These are phyloP conservation scores for Sclerotinia sclerotiorum DNA, from an alignment of 2,329 filamentous ascomycete genomes.

Conservation along the genomic window DNA sequence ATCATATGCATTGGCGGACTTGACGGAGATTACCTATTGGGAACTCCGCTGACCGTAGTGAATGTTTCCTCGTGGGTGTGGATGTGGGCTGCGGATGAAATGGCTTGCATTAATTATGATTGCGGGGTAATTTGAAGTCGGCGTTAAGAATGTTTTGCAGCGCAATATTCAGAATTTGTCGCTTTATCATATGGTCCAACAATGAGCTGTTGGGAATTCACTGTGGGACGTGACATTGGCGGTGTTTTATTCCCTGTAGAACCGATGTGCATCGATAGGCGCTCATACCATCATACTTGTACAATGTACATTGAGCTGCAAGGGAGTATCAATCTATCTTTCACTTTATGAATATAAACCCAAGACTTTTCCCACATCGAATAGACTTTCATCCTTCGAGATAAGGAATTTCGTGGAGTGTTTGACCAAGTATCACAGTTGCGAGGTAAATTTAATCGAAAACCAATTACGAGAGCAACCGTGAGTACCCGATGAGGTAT, in stretches of 20 bases:
- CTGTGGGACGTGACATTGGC: not conserved
- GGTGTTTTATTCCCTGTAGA: not conserved
- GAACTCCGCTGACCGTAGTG: not conserved
- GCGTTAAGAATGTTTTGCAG: not conserved
- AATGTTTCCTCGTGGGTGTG: not conserved
- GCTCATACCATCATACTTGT: not conserved
- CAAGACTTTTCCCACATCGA: no score
- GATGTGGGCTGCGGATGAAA: not conserved
- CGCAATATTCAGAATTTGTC: not conserved
- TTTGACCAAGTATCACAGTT: not conserved
- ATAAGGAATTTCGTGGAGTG: not conserved
- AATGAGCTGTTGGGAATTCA: not conserved
- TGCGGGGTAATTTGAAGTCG: not conserved
- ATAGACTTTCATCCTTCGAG: not conserved
- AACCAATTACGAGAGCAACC: not conserved
- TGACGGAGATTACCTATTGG: not conserved
- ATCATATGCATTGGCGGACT: not conserved
- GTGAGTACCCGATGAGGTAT: not conserved
- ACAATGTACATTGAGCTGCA: not conserved
- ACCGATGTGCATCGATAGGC: not conserved
- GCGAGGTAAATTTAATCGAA: not conserved
- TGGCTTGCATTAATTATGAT: not conserved
- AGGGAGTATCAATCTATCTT: not conserved
- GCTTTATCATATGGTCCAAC: not conserved
- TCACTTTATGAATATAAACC: not conserved